phyloP scores from a whole-genome alignment of 495 filamentous ascomycete genomes.

The Aspergillus kassunensis region DNA sequence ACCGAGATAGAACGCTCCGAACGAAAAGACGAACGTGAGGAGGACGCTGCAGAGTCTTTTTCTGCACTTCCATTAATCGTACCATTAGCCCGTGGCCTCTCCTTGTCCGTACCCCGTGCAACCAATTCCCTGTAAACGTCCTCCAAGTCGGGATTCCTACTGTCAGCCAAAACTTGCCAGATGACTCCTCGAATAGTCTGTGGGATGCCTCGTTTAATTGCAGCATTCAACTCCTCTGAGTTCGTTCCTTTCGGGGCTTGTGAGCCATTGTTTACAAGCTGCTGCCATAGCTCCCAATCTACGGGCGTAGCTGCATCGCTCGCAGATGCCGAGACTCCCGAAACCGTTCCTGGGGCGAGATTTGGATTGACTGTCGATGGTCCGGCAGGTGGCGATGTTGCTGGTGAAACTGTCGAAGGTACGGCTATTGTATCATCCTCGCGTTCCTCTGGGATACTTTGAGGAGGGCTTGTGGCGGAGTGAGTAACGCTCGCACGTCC shows the following conservation, averaged over 20 bases:
- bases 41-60: slow-evolving; percentile 63
- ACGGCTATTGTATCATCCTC: slow-evolving; percentile 38
- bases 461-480: slow-evolving; percentile 50
- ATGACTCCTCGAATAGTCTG: slow-evolving; percentile 93
- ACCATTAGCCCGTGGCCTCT: slow-evolving; percentile 51
- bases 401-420: slow-evolving; percentile 34
- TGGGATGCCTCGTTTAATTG: slow-evolving; percentile 91
- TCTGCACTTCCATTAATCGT: slow-evolving; percentile 45
- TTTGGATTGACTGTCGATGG: slow-evolving; percentile 51
- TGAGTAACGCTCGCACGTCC: slow-evolving; percentile 45
- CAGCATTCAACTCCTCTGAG: slow-evolving; percentile 79
- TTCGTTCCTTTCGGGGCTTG: slow-evolving; percentile 79
- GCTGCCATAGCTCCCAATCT: slow-evolving; percentile 98
- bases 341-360: slow-evolving; percentile 77
- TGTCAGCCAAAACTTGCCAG: slow-evolving; percentile 95
- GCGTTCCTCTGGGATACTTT: slow-evolving; percentile 51
- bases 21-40: slow-evolving; percentile 69
- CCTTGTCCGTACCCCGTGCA: slow-evolving; percentile 74
- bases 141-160: slow-evolving; percentile 86
- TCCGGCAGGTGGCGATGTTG: slow-evolving; percentile 48
- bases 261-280: slow-evolving; percentile 89
- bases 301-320: slow-evolving; percentile 63
- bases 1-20: slow-evolving; percentile 71
- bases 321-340: slow-evolving; percentile 67
- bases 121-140: slow-evolving; percentile 81